Conservation (phyloP, 345 rosid genomes). For the Brassica juncea region DNA sequence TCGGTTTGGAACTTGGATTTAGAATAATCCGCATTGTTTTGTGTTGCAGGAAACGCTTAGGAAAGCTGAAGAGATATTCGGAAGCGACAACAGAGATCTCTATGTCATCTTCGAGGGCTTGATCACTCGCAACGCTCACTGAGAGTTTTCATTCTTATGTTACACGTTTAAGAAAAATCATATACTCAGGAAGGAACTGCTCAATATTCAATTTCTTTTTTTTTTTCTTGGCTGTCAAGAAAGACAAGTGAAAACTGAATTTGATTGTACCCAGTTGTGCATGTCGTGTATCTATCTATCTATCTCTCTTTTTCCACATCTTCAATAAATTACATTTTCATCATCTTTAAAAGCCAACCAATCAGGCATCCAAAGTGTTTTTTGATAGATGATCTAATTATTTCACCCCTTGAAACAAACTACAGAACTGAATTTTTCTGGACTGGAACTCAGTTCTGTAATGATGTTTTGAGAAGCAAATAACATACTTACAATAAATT, state of each 20-base stretch:
- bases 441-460: too few relatives aligned
- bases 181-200: not conserved
- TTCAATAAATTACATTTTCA: conserved; percentile 13
- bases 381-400: too few relatives aligned
- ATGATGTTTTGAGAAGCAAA: too few relatives aligned
- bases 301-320: not conserved
- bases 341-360: not conserved
- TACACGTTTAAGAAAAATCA: not conserved
- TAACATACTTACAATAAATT: not conserved
- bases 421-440: too few relatives aligned
- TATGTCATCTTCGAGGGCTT: conserved; percentile 73
- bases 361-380: too few relatives aligned
- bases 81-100: conserved; percentile 80
- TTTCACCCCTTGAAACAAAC: too few relatives aligned
- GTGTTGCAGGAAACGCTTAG: conserved; percentile 70
- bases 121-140: conserved; percentile 72
- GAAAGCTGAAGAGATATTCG: conserved; percentile 87
- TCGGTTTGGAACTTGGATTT: not conserved
- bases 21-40: not conserved
- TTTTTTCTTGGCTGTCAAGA: conserved; percentile 16
- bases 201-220: conserved; percentile 24
- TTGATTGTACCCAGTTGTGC: conserved; percentile 18
- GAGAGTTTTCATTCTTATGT: conserved; percentile 27
- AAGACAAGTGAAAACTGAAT: not conserved
- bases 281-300: conserved; percentile 8